A percentile compares a stretch with the other conserved stretches of the same genome.
phyloP scores from a whole-genome alignment of 208 protist species.

The Angomonas deanei region DNA sequence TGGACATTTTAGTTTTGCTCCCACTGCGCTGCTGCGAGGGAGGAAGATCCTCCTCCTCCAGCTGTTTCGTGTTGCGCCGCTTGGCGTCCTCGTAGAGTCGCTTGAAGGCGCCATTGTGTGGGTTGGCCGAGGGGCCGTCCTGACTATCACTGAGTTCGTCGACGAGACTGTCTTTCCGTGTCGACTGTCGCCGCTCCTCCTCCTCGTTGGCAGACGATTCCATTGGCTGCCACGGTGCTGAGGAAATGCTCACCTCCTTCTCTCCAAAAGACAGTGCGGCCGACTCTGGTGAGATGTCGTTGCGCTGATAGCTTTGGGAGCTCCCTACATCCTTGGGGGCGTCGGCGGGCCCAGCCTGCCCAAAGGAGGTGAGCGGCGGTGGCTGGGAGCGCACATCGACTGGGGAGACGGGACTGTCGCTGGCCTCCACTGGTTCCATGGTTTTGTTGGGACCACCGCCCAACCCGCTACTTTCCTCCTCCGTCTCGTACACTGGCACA shows the following conservation, averaged over 20 bases:
- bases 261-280: background rate
- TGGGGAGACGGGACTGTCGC: too few species aligned
- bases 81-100: background rate
- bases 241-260: constrained; percentile 2
- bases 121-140: background rate
- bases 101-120: background rate
- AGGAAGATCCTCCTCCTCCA: background rate
- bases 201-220: background rate
- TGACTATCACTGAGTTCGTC: too few species aligned
- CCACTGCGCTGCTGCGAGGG: background rate
- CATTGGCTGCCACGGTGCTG: background rate
- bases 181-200: background rate
- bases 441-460: too few species aligned
- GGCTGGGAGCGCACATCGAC: too few species aligned
- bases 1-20: background rate
- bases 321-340: background rate
- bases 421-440: too few species aligned
- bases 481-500: too few species aligned
- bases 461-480: too few species aligned
- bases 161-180: background rate
- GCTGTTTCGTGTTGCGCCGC: background rate
- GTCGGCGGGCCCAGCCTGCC: too few species aligned
- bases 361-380: background rate
- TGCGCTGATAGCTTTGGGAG: background rate
- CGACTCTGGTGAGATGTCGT: background rate